Conservation (phyloP, 306 rosid species). For the Corylus americana region DNA sequence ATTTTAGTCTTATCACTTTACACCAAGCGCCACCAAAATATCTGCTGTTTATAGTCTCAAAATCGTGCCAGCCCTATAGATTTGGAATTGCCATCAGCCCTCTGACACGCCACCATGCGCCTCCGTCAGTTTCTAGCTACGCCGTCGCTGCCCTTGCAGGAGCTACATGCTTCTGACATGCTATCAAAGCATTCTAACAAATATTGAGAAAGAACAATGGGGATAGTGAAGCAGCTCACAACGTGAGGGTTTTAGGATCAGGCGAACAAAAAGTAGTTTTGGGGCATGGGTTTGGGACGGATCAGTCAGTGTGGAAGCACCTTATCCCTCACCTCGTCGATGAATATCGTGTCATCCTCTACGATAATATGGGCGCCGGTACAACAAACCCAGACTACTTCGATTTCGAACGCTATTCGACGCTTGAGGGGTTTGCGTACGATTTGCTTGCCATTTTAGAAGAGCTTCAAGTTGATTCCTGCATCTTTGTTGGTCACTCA, state of each 20-base stretch:
- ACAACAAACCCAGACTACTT: conserved; percentile 73
- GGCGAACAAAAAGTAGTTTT: conserved; percentile 43
- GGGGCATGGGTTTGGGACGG: conserved; percentile 76
- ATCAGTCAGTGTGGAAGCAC: conserved; percentile 80
- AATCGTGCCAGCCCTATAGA: no score
- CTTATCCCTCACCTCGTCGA: conserved; percentile 63
- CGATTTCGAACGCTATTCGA: conserved; percentile 59
- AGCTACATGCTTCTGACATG: no score
- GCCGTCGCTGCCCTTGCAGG: no score
- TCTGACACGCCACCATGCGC: no score
- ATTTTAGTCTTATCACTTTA: no score
- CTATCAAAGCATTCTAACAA: no score
- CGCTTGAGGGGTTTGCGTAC: conserved; percentile 54
- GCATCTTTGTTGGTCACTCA: conserved; percentile 75
- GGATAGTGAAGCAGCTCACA: conserved; percentile 67
- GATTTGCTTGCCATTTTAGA: conserved; percentile 62
- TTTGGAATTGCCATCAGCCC: no score
- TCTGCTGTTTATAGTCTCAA: no score
- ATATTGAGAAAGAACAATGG: conserved; percentile 32
- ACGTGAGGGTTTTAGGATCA: conserved; percentile 54
- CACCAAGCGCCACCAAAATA: no score
- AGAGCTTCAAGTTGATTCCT: conserved; percentile 44
- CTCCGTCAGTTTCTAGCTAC: no score
- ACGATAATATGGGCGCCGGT: conserved; percentile 74
- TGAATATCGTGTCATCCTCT: conserved; percentile 48